A percentile compares a stretch with the other conserved stretches of the same genome.
Conservation (phyloP, 345 rosid genomes). For the Gossypium bickii region DNA sequence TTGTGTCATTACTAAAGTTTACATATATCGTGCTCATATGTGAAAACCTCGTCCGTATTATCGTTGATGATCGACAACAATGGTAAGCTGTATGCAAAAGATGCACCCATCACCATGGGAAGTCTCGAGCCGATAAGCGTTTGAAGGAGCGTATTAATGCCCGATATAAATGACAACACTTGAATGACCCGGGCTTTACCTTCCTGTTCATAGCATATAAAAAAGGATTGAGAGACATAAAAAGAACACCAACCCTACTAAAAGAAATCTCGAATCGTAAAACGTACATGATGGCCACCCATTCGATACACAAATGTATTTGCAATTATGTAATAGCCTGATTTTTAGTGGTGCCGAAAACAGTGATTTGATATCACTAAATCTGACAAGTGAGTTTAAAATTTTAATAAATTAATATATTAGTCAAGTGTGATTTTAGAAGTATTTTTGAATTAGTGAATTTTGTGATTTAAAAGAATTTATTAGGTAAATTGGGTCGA, state of each 20-base stretch:
- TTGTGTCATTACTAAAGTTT: not conserved
- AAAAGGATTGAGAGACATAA: constrained; percentile 14
- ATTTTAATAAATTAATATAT: too few species aligned
- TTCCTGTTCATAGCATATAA: constrained; percentile 42
- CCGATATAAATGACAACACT: constrained; percentile 76
- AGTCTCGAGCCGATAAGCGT: constrained; percentile 80
- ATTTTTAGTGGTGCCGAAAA: too few species aligned
- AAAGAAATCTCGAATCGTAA: not conserved
- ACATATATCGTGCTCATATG: constrained; percentile 58
- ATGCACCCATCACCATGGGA: constrained; percentile 96
- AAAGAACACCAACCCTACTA: not conserved
- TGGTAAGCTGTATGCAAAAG: constrained; percentile 68
- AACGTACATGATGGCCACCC: constrained; percentile 81
- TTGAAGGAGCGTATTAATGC: constrained; percentile 84
- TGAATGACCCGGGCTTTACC: constrained; percentile 88
- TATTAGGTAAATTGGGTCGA: too few species aligned
- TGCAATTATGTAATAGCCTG: constrained; percentile 31
- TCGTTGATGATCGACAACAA: constrained; percentile 80
- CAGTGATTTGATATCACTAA: too few species aligned
- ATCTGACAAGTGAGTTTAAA: too few species aligned
- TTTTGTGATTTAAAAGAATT: too few species aligned
- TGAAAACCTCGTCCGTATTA: constrained; percentile 40
- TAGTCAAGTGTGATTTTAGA: too few species aligned
- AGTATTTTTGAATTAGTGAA: too few species aligned
- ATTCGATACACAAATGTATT: constrained; percentile 61